Evolutionary conservation across 306 rosid genomes (phyloP).

Genomic region (Acacia acuminata): DNA sequence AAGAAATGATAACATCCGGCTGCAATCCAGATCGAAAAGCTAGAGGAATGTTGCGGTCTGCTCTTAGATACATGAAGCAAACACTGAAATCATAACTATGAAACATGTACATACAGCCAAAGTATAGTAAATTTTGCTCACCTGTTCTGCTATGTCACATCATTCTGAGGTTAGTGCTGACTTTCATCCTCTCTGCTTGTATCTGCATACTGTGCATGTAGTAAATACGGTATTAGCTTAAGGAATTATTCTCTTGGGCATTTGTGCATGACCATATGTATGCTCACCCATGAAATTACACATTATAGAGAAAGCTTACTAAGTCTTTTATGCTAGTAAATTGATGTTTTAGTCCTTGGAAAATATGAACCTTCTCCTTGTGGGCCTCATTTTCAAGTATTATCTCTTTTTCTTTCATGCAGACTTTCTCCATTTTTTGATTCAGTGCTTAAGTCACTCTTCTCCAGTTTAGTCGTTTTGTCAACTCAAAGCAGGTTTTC

Average conservation of each 20-base stretch:
- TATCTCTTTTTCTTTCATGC: background rate
- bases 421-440: background rate
- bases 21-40: constrained; percentile 92
- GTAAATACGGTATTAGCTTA: constrained; percentile 1
- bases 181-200: constrained; percentile 26
- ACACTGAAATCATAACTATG: constrained; percentile 49
- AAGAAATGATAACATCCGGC: constrained; percentile 85
- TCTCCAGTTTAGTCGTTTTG: background rate
- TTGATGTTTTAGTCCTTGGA: background rate
- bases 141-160: constrained; percentile 25
- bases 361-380: background rate
- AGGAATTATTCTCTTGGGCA: background rate
- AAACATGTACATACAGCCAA: constrained; percentile 35
- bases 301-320: background rate
- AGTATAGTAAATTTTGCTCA: constrained; percentile 24
- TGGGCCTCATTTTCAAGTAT: background rate
- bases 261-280: background rate
- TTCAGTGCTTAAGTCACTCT: background rate
- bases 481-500: background rate
- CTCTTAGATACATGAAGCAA: constrained; percentile 86
- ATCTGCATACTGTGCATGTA: background rate
- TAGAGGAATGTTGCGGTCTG: constrained; percentile 91
- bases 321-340: background rate
- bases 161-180: constrained; percentile 50
- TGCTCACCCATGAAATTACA: constrained; percentile 8